Base-by-base conservation (phyloP, 2,329 filamentous ascomycete species). In the Pestalotiopsis sp. region DNA sequence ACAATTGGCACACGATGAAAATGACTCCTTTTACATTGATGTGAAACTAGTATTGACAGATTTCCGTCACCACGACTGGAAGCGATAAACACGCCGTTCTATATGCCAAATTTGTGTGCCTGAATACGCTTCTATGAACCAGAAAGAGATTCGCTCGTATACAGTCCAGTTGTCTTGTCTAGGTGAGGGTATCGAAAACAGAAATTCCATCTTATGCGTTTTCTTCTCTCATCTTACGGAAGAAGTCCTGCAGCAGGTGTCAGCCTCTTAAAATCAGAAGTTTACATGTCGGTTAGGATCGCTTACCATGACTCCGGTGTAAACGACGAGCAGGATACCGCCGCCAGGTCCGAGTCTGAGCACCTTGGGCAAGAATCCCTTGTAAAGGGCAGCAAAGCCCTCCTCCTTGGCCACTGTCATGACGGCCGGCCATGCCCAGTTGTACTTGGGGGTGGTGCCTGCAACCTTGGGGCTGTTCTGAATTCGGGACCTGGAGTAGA, bases 321-420 rank as follows among this genome's bases (percentile, higher is more conserved):
- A 96, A 64, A 96, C 93, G 67, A 95, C 93, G 57, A 97, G 86
- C 69, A 97, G 84, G 75, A 97, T 92, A 73, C 77, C 77, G 69
- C 77, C 77, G 68, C 77, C 77, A 23, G 86, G 86, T 27, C 86
- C 86, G 49, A 88, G 82, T 83, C 93, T 86, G 72, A 97, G 85
- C 45, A 98, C 96, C 89, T 99, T 99, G 74, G 96, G 96, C 71
- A 96, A 78, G 87, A 99, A 99, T 17, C 96, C 96, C 88, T 98
- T 99, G 88, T 99, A 99, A 70, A 99, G 85, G 52, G 96, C 96
- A 62, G 82, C 83, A 79, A 97, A 95, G 4, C 96, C 96, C 83
- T 99, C 96, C 84, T 99, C 96, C 83, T 90, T 93, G 83, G 94
- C 91, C 70, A 99, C 93, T 7, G 93, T 96, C 68, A 88, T 91